Evolutionary conservation across 305 asterid genomes (phyloP), one percentile per base, ranked within the genome.

Genomic region (Fraxinus albicans): DNA sequence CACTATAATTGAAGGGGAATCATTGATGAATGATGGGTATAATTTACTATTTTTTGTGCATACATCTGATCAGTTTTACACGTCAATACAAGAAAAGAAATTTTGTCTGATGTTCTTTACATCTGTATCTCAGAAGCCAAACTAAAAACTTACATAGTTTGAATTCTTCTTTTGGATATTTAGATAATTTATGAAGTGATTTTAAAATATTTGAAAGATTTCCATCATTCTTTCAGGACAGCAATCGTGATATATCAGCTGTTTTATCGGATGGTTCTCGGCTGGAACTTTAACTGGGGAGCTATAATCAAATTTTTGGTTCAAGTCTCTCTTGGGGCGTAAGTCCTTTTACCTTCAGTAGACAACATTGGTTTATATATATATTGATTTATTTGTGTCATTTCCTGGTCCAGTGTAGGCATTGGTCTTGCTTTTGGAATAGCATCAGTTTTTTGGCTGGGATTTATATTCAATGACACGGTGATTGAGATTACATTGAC

Each of bases 11-110:
- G 99, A 96, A 89, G 99, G 99, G 85, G 99, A 96, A 81, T 93
- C 99, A 74, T 86, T 96, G 90, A 96, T 96, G 99, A 96, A 96
- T 89, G 99, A 96, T 73, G 99, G 98, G 99, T 96, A 94, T 53
- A 58, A 33, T 81, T 55, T 78, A 76, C 81, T 65, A 75, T 36
- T 36, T 23, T 47, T 10, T 44, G 76, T 82, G 33, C 63, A 42
- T 25, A 38, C 33, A 70, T 25, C 63, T 33, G 47, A 65, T 69
- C 42, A 33, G 58, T 67, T 38, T 34, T 70, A 83, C 33, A 77
- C 47, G 50, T 84, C 82, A 33, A 31, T 69, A 12, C 75, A 29
- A 44, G 15, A 25, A 55, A 27, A 50, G 73, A 77, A 38, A 74
- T 79, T 19, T 77, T 10, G 23, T 33, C 70, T 3, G 82, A 53